Base-by-base conservation (phyloP, 306 rosid species). In the Dryas drummondii region DNA sequence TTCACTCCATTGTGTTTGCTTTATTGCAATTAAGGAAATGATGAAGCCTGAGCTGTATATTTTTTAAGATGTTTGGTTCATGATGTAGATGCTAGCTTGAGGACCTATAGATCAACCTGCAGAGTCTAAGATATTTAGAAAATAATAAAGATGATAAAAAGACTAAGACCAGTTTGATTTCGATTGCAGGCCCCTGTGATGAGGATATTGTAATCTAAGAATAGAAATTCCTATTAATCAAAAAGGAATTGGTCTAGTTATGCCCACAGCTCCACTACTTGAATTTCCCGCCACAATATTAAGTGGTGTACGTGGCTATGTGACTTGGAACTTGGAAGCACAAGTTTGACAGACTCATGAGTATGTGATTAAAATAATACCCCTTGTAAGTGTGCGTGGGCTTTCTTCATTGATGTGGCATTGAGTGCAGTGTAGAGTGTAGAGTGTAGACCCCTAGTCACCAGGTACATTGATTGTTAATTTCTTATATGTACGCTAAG, bases 171-270 rank as follows among this genome's bases (percentile, higher is more conserved):
- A 40, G 26, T 62, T 40, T 41, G 67, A 41, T 63, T 42, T 62
- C 19, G 14, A 3, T n/a, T 40, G 19, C 5, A 9, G 68, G 14
- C 49, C 50, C 50, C 48, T 45, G 14, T 15, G 12, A 11, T 41
- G 68, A 63, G 14, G 53, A 66, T 65, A 68, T 37, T 53, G 69
- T 71, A 73, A 64, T 52, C 69, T 65, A 78, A 61, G 65, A 32
- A 58, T 74, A 76, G 81, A 86, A 81, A 76, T 74, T 82, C 84
- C 75, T 81, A 53, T 78, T 22, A 77, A 60, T 15, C n/a, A 45
- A 71, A 74, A 72, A 75, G 61, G 64, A 50, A 40, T 48, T 53
- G 66, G 45, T 3, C 44, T 65, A 72, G 75, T 77, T 59, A 76
- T 61, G 68, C 57, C 50, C 56, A 70, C 68, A 76, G 67, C 73